phyloP scores from a whole-genome alignment of 345 rosid genomes.

The Erysimum cheiranthoides region DNA sequence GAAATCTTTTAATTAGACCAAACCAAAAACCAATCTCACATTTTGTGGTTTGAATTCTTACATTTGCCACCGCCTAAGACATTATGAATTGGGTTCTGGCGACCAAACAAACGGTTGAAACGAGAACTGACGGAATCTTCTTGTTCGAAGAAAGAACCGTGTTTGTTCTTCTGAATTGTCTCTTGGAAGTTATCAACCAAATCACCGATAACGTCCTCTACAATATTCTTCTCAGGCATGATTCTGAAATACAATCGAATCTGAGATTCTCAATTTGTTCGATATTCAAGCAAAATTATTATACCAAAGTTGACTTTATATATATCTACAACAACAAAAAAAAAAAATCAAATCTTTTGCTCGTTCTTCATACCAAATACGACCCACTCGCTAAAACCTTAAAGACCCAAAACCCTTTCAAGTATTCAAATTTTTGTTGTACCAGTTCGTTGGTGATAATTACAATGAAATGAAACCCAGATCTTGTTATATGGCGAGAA shows the following conservation, averaged over 20 bases:
- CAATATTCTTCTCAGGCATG: slow-evolving; percentile 79
- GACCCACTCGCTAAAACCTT: background rate
- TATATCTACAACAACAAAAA: background rate
- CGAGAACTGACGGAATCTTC: slow-evolving; percentile 65
- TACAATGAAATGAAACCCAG: slow-evolving; percentile 24
- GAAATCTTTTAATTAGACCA: slow-evolving; percentile 27
- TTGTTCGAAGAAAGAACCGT: slow-evolving; percentile 64
- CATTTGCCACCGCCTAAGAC: slow-evolving; percentile 94
- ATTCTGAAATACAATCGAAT: slow-evolving; percentile 45
- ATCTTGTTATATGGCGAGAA: slow-evolving; percentile 23
- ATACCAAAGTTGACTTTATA: slow-evolving; percentile 5
- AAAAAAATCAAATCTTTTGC: slow-evolving; percentile 21
- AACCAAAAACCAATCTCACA: slow-evolving; percentile 16
- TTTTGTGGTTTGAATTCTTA: slow-evolving; percentile 23
- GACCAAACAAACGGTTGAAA: slow-evolving; percentile 77
- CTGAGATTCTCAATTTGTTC: background rate
- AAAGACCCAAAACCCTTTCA: slow-evolving; percentile 3
- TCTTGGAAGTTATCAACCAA: slow-evolving; percentile 71
- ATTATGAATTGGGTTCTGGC: slow-evolving; percentile 75
- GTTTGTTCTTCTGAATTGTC: slow-evolving; percentile 62
- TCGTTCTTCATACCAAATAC: slow-evolving; percentile 8
- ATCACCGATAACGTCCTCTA: slow-evolving; percentile 61
- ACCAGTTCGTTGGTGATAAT: slow-evolving; percentile 22
- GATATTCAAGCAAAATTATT: slow-evolving; percentile 1
- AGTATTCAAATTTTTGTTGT: background rate